Percentiles rank a stretch among this genome's conserved stretches.
Conservation (phyloP, 2,329 filamentous ascomycete genomes). For the Cercospora janseana region DNA sequence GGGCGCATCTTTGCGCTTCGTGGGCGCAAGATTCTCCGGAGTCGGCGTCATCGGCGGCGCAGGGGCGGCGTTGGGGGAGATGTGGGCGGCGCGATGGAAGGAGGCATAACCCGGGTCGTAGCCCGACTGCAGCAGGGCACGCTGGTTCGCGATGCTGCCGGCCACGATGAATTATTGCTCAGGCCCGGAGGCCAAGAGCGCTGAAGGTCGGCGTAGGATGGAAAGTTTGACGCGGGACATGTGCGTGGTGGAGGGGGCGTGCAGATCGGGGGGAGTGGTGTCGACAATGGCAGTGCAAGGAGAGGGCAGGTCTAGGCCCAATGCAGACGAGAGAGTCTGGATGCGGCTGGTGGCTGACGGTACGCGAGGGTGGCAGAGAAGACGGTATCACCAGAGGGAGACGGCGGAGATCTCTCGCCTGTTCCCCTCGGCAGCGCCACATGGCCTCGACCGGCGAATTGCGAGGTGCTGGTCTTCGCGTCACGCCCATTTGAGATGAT, state of each 20-base stretch:
- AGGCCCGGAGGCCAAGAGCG: conserved; percentile 20
- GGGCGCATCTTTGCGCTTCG: conserved; percentile 33
- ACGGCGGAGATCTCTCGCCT: too few species aligned
- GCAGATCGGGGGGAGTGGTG: too few species aligned
- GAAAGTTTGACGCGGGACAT: conserved; percentile 1
- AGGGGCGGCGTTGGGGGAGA: conserved; percentile 22
- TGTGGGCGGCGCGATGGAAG: conserved; percentile 16
- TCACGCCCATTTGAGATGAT: conserved; percentile 1
- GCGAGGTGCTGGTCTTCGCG: too few species aligned
- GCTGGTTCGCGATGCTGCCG: conserved; percentile 49
- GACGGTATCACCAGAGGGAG: too few species aligned
- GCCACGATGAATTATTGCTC: conserved; percentile 33
- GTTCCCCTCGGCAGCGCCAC: too few species aligned
- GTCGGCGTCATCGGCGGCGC: conserved; percentile 14
- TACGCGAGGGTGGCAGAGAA: too few species aligned
- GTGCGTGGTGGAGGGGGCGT: conserved; percentile 2
- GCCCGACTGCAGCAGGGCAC: conserved; percentile 55
- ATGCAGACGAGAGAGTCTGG: too few species aligned
- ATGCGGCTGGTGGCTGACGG: too few species aligned
- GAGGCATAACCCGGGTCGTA: conserved; percentile 64
- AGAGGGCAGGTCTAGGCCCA: too few species aligned
- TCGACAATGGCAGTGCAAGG: too few species aligned
- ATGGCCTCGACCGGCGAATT: conserved; percentile 2
- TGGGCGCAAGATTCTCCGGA: conserved; percentile 16
- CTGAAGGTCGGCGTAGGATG: conserved; percentile 7